These are phyloP conservation scores for Acacia acuminata DNA, from an alignment of 306 rosid species.

Conservation along the genomic window DNA sequence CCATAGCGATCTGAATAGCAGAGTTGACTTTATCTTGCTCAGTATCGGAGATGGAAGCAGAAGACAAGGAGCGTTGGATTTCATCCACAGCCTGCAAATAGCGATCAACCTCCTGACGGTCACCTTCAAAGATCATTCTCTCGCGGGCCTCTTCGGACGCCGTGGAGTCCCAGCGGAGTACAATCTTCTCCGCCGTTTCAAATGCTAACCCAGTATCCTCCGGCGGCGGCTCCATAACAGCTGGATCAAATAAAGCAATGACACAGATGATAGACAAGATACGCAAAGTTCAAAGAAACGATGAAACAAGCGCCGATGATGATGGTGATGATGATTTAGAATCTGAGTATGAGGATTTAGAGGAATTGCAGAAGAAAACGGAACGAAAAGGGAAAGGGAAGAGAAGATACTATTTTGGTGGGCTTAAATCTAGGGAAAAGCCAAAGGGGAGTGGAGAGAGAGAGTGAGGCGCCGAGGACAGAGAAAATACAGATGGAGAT, in stretches of 20 bases:
- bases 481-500: not conserved
- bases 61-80: constrained; percentile 82
- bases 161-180: constrained; percentile 93
- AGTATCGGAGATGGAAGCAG: constrained; percentile 50
- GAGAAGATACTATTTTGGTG: constrained; percentile 5
- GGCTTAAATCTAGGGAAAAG: constrained; percentile 21
- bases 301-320: not conserved
- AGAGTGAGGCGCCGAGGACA: not conserved
- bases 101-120: constrained; percentile 72
- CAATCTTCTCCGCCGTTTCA: constrained; percentile 73
- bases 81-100: constrained; percentile 89
- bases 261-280: not conserved
- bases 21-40: constrained; percentile 61
- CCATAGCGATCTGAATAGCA: constrained; percentile 97
- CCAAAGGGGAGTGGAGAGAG: not conserved
- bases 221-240: constrained; percentile 49
- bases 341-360: constrained; percentile 1
- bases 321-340: not conserved
- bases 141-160: constrained; percentile 82
- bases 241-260: not conserved
- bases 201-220: constrained; percentile 43
- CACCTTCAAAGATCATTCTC: constrained; percentile 80
- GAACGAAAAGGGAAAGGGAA: not conserved
- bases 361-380: not conserved
- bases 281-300: not conserved